Evolutionary conservation across 2,329 filamentous ascomycete species (phyloP).

Genomic region (Bisporella sp.): DNA sequence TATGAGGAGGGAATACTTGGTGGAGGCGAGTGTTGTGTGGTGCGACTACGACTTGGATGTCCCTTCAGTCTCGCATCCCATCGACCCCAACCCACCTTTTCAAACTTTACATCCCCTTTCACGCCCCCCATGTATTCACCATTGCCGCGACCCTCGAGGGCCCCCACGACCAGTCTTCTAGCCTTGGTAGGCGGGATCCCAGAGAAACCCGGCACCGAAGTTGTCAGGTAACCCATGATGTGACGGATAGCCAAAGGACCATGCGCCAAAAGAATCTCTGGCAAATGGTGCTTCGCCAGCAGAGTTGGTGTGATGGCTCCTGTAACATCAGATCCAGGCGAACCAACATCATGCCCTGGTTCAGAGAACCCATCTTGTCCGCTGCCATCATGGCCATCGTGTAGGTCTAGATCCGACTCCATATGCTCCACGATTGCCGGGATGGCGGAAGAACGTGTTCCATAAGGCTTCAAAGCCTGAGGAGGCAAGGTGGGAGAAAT

Average conservation of each 20-base stretch:
- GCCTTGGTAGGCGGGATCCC: constrained; percentile 85
- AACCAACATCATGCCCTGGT: constrained; percentile 14
- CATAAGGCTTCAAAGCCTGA: constrained; percentile 66
- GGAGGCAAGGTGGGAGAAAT: constrained; percentile 84
- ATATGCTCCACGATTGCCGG: constrained; percentile 49
- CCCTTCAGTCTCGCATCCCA: constrained; percentile 82
- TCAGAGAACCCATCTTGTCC: constrained; percentile 17
- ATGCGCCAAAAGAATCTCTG: constrained; percentile 81
- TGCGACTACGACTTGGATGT: constrained; percentile 40
- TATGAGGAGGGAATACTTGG: constrained; percentile 36
- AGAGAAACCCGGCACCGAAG: constrained; percentile 87
- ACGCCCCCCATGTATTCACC: constrained; percentile 52
- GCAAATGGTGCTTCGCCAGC: constrained; percentile 84
- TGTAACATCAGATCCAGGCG: constrained; percentile 54
- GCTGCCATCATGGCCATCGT: constrained; percentile 53
- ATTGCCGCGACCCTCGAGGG: constrained; percentile 68
- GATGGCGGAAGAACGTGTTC: constrained; percentile 27
- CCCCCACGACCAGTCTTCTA: constrained; percentile 83
- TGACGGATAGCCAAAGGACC: constrained; percentile 91
- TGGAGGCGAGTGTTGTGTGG: constrained; percentile 34
- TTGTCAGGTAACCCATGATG: constrained; percentile 90
- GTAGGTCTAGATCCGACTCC: constrained; percentile 83
- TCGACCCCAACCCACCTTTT: constrained; percentile 95
- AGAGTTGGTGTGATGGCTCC: constrained; percentile 79
- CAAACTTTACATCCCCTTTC: constrained; percentile 72